Base-by-base conservation (phyloP, 495 filamentous ascomycete species). In the Lasiosphaeriaceae sp. region DNA sequence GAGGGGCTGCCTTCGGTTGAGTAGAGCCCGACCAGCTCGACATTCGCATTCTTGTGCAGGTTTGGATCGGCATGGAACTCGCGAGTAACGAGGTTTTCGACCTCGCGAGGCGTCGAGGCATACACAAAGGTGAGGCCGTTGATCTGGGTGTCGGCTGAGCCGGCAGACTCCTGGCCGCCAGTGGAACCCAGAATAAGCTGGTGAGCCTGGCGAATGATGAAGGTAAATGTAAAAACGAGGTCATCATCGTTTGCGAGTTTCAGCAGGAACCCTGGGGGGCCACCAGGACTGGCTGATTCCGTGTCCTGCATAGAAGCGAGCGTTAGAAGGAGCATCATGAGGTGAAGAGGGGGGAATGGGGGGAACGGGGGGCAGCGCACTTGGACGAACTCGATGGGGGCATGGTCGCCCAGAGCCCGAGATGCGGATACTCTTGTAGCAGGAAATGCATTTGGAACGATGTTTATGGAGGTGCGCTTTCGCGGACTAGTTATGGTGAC, bases 21-120 rank as follows among this genome's bases (percentile, higher is more conserved):
- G 70, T 83, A 96, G 67, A 94, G 90, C 0, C 94, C 94, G 8
- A 97, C 85, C 14, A 98, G 76, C 57, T 93, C 88, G 12, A 98
- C 94, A 71, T 96, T 97, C 22, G 91, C 83, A 62, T 97, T 97
- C 67, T 96, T 96, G 75, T 98, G 94, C 26, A 98, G 75, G 69
- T 98, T 98, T 0, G 95, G 94, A 62, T 98, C 92, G 26, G 93
- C 91, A 59, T 97, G 90, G 65, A 98, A 97, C 70, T 98, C 94
- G 59, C 91, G 79, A 20, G 90, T 97, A 45, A 97, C 86, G 23
- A 98, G 77, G 61, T 94, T 97, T 64, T 97, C 94, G 12, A 98
- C 80, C 57, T 97, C 94, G 69, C 84, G 87, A 11, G 84, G 72
- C 59, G 83, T 95, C 2, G 93, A 88, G 26, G 88, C 93, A 68